Base-by-base conservation (phyloP, 148 eudicot species). In the Gaultheria prostrata region DNA sequence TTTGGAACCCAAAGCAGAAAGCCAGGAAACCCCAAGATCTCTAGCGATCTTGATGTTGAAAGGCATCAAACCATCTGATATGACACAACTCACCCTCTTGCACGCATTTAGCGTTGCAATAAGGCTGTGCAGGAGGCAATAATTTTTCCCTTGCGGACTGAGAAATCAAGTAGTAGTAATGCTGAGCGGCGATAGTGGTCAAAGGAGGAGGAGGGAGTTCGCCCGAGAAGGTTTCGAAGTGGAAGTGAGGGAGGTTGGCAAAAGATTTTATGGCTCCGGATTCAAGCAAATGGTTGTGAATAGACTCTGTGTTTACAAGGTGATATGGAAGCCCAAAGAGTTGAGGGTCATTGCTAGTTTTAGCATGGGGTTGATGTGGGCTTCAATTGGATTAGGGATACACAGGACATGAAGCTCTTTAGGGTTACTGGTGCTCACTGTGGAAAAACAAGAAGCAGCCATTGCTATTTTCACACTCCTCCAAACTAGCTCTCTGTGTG, bases 331-430 rank as follows among this genome's bases (percentile, higher is more conserved):
- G 86, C 91, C 91, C 11, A 80, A 82, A 75, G 79, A 76, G 84
- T 93, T 91, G 24, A 93, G 91, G 69, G 91, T 87, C 59, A 87
- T 91, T 10, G 93, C 91, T 53, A 93, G 78, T 84, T 91, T 88
- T 10, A 92, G 86, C 93, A 93, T 92, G 1, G 94, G 92, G 85
- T 78, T 91, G n/a, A 93, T 80, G 83, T 93, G 94, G 85, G 92
- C 97, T 86, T 93, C 92, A 15, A 92, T 88, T 18, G 96, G 94
- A 56, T 73, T 88, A 32, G 96, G 93, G 24, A 93, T 76, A 46
- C 90, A 92, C 45, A 93, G 20, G 12, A 20, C 48, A 67, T 67
- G 72, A 67, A 33, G 18, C 35, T 67, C 28, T 17, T 26, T 28
- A 28, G 72, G 35, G 35, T 3, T 26, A 12, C 0, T 67, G 12